A percentile compares a stretch with the other conserved stretches of the same genome.
phyloP scores from a whole-genome alignment of 2,329 filamentous ascomycete species.

The Lithohypha guttulata region DNA sequence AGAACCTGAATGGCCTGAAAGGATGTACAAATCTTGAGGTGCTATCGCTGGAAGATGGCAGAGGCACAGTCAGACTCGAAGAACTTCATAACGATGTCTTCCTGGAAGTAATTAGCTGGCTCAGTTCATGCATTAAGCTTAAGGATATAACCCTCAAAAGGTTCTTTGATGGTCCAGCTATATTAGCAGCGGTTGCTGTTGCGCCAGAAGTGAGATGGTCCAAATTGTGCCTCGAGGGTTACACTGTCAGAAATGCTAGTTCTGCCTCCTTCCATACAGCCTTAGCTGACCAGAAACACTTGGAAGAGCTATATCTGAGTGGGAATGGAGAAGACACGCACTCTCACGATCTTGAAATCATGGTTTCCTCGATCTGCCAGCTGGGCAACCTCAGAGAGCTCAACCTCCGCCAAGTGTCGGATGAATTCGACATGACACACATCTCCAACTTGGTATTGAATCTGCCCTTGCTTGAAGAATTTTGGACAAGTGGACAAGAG shows the following conservation, averaged over 20 bases:
- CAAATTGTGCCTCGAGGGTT: constrained; percentile 24
- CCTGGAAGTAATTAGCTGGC: constrained; percentile 43
- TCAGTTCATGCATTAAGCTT: constrained; percentile 43
- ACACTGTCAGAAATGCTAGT: constrained; percentile 20
- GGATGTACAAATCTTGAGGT: constrained; percentile 40
- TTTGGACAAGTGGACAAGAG: constrained; percentile 26
- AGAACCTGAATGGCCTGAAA: constrained; percentile 39
- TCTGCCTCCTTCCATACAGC: constrained; percentile 24
- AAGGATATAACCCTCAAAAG: constrained; percentile 40
- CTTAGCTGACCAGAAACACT: constrained; percentile 22
- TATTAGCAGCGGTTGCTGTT: constrained; percentile 24
- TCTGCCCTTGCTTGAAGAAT: constrained; percentile 25
- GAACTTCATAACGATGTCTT: constrained; percentile 43
- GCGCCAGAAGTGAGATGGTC: constrained; percentile 23
- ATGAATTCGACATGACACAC: constrained; percentile 25
- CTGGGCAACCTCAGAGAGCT: constrained; percentile 25
- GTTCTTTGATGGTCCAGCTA: constrained; percentile 40
- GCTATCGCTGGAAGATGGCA: constrained; percentile 39
- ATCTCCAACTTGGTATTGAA: constrained; percentile 23
- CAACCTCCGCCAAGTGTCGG: constrained; percentile 27
- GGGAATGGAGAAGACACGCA: constrained; percentile 23
- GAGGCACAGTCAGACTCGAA: constrained; percentile 37
- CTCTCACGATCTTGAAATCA: constrained; percentile 22
- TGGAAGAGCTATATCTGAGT: constrained; percentile 25
- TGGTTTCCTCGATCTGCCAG: constrained; percentile 24